These are phyloP conservation scores for Letharia lupina DNA, from an alignment of 495 filamentous ascomycete genomes.

Conservation along the genomic window DNA sequence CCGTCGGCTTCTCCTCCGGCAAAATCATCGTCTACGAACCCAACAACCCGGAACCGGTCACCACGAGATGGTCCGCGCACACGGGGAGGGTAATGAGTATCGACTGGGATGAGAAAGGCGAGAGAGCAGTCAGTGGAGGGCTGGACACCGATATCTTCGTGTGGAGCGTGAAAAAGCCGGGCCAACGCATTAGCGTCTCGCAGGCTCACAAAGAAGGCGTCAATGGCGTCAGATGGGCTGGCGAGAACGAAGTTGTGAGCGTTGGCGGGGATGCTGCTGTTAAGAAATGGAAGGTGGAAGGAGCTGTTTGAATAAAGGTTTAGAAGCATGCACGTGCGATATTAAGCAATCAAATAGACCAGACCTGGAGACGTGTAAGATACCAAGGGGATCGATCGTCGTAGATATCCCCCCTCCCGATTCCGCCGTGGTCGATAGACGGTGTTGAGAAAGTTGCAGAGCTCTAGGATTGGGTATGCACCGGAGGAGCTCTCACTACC, in stretches of 20 bases:
- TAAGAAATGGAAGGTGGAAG: conserved; percentile 78
- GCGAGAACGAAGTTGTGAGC: conserved; percentile 61
- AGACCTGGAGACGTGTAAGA: not conserved
- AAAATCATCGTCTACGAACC: conserved; percentile 74
- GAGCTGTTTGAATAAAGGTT: conserved; percentile 30
- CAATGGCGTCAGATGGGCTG: conserved; percentile 77
- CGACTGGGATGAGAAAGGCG: conserved; percentile 68
- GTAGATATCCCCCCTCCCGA: too few species aligned
- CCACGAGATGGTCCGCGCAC: conserved; percentile 84
- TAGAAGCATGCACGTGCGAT: not conserved
- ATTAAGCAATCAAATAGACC: not conserved
- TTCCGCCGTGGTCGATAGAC: too few species aligned
- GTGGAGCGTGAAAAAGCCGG: conserved; percentile 81
- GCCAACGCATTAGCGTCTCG: conserved; percentile 63
- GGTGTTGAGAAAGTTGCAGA: too few species aligned
- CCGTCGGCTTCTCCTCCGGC: conserved; percentile 73
- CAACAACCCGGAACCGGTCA: conserved; percentile 49
- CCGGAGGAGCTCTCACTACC: too few species aligned
- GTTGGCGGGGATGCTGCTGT: conserved; percentile 81
- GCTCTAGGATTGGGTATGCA: too few species aligned
- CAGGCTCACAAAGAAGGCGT: conserved; percentile 96
- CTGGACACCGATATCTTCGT: conserved; percentile 86
- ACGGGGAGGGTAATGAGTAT: conserved; percentile 78
- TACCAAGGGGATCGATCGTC: not conserved
- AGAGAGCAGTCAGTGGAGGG: conserved; percentile 72